Evolutionary conservation across 768 basidiomycete genomes (phyloP), one percentile per base, ranked within the genome.

Genomic region (Hydnum rufescens): DNA sequence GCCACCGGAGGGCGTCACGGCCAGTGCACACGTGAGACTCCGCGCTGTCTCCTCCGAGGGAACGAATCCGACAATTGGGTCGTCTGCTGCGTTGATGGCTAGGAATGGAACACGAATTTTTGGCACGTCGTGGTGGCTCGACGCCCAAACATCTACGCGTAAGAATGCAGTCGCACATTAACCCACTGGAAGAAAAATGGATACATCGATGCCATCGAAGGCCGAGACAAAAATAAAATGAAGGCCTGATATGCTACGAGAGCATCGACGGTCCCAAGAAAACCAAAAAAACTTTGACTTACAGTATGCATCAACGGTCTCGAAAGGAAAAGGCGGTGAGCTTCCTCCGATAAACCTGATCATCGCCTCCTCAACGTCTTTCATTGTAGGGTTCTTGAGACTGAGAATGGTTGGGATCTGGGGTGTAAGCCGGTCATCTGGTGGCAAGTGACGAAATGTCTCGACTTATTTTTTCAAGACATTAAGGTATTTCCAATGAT

Each of bases 51-150:
- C 57, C 2, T 57, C 54, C 51, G 56, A 48, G 4, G 63, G 62
- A 26, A 62, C 31, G 4, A 49, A 50, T 4, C 52, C 52, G 32
- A 64, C 60, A 52, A 65, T 60, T 3, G 64, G 64, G 53, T 65
- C 64, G 56, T 64, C 61, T 4, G 58, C 30, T 5, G 62, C 57
- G 23, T 61, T 60, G 26, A 65, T 26, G 13, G 57, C 55, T 2
- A 65, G 58, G 51, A 64, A 58, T 2, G 64, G 64, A 3, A 62
- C 57, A 16, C 48, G 32, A 51, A 63, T 58, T 30, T 53, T 30
- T 8, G 36, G 44, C 34, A 60, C 31, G 49, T 55, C 51, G 26
- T 58, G 31, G 52, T 55, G 54, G 30, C 46, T 46, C 2, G 57
- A 53, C 1, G 59, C 60, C 32, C 60, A 59, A 25, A 36, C 28